A percentile compares a stretch with the other conserved stretches of the same genome.
These are phyloP conservation scores for Neurospora sp. DNA, from an alignment of 495 filamentous ascomycete genomes.

Conservation along the genomic window DNA sequence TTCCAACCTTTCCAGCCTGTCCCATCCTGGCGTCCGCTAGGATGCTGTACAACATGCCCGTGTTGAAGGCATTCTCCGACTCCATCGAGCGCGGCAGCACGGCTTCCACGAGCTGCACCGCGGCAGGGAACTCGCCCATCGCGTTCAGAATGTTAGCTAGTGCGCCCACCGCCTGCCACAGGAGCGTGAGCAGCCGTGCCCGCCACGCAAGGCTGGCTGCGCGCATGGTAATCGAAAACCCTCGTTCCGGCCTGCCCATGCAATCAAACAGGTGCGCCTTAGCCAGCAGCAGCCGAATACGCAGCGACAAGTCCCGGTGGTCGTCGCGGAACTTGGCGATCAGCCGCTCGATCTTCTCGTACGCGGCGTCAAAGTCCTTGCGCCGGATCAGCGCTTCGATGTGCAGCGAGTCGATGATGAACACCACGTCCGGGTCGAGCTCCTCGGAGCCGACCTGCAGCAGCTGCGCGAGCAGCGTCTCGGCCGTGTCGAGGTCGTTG, in stretches of 20 bases:
- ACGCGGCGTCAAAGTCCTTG: conserved; percentile 51
- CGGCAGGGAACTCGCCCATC: conserved; percentile 65
- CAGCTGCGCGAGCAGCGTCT: conserved; percentile 52
- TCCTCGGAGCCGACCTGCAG: conserved; percentile 36
- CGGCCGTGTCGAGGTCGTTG: conserved; percentile 57
- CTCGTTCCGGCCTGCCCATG: conserved; percentile 64
- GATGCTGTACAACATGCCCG: conserved; percentile 59
- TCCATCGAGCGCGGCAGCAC: conserved; percentile 79
- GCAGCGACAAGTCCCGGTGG: conserved; percentile 63
- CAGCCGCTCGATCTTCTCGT: conserved; percentile 57
- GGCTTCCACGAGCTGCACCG: conserved; percentile 54
- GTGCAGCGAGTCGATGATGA: conserved; percentile 57
- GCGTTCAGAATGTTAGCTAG: conserved; percentile 59
- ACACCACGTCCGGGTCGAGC: conserved; percentile 57
- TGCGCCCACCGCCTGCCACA: conserved; percentile 69
- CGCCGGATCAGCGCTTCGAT: conserved; percentile 62
- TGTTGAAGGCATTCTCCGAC: conserved; percentile 53
- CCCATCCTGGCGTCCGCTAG: conserved; percentile 81
- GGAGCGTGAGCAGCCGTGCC: conserved; percentile 55
- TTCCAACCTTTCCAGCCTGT: conserved; percentile 48
- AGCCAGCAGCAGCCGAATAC: conserved; percentile 61
- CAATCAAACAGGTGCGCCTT: conserved; percentile 68
- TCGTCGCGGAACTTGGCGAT: conserved; percentile 55
- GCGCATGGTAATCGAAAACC: conserved; percentile 71
- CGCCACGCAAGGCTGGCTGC: conserved; percentile 70